Percentiles rank a stretch among this genome's conserved stretches.
Conservation (phyloP, 2,329 filamentous ascomycete genomes). For the Gnomoniopsis sp. region DNA sequence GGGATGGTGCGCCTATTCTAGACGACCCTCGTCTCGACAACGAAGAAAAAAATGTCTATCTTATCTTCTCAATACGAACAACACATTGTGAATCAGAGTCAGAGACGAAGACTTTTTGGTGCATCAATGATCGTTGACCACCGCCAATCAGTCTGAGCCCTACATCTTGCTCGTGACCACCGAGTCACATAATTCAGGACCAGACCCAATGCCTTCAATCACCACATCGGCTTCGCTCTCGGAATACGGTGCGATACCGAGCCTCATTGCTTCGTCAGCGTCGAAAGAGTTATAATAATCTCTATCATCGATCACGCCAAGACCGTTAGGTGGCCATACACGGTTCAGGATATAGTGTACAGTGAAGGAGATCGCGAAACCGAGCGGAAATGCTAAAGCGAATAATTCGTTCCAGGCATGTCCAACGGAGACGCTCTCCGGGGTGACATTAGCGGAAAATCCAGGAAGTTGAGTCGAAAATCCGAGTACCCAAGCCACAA, state of each 20-base stretch:
- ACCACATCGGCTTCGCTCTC: neutral
- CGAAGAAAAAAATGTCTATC: no score
- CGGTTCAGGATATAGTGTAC: conserved; percentile 6
- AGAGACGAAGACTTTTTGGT: no score
- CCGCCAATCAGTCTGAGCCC: no score
- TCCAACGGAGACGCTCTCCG: conserved; percentile 6
- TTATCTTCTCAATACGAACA: no score
- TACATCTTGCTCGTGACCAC: no score
- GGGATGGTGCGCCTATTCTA: no score
- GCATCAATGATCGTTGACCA: no score
- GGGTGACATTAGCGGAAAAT: conserved; percentile 11
- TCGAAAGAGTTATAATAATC: conserved; percentile 9
- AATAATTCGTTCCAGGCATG: conserved; percentile 11
- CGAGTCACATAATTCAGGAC: neutral
- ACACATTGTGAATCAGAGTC: no score
- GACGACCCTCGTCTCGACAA: no score
- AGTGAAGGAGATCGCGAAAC: conserved; percentile 16
- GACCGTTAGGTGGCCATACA: conserved; percentile 6
- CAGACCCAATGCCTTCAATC: conserved; percentile 2
- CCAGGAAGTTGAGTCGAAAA: conserved; percentile 14
- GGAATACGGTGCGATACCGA: conserved; percentile 3
- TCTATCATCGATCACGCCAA: conserved; percentile 3
- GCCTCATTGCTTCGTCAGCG: conserved; percentile 8
- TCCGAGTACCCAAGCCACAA: conserved; percentile 16
- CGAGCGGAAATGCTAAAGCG: conserved; percentile 11